Evolutionary conservation across 371 early-diverging fungal genomes (phyloP), one percentile per base, ranked within the genome.

Genomic region (Cokeromyces recurvatus): DNA sequence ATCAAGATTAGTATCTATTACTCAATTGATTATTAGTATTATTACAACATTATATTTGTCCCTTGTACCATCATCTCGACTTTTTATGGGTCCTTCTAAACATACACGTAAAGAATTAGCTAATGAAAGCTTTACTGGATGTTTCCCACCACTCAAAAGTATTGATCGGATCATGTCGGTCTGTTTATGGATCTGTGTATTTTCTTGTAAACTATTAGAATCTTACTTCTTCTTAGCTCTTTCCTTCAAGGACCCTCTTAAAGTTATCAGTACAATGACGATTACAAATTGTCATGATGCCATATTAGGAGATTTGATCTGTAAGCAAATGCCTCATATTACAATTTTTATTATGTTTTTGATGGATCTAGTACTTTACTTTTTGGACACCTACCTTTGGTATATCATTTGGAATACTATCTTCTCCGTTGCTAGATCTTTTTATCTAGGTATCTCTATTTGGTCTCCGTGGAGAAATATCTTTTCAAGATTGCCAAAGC

Each of bases 381-480:
- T 92, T 68, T 65, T 92, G 59, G 93, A 92, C 48, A 90, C 93
- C 0, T 94, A 92, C 55, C 74, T 94, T 32, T 94, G 94, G 93
- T 94, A 91, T 57, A 88, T 91, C 34, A 86, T 90, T 41, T 89
- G 87, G 85, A 90, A 84, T 65, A 84, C 87, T 2, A 59, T 87
- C 23, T 87, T 91, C 47, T 89, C 90, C 0, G 88, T 91, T 17
- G 80, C 82, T 17, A 74, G 84, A 34, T 84, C 92, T 1, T 88
- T 94, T 46, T 81, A 85, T 40, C 79, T 88, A 12, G 92, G 91
- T 24, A 79, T 90, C 24, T 91, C 91, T 2, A 87, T 91, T 46
- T 86, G 90, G 82, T 84, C 91, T 0, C 90, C 92, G 4, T 91
- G 91, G 92, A 77, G 91, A 57, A 87, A 87, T 46, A 88, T 89